Base-by-base conservation (phyloP, 106 monocot genomes). In the Acanthochlamys bracteata region DNA sequence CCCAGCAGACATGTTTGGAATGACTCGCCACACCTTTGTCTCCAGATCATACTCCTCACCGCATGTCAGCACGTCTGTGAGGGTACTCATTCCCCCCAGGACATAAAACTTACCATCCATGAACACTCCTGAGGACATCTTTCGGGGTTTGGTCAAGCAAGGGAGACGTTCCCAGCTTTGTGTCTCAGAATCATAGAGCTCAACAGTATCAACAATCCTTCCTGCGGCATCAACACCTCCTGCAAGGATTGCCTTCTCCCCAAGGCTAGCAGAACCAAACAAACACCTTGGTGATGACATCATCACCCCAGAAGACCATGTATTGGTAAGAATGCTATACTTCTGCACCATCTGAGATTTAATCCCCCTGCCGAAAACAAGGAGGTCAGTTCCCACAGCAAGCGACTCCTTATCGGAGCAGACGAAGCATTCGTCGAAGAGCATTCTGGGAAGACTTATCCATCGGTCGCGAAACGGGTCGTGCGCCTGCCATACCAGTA, bases 61-160 rank as follows among this genome's bases (percentile, higher is more conserved):
- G 16, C 86, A 89, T 14, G 83, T 81, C 20, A 93, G 69, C 11
- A 73, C 47, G 39, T 81, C 83, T 0, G 55, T 66, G 24, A 76
- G 71, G 47, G 70, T 80, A 14, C 63, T 45, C 63, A 76, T 81
- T 11, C 93, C 93, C 6, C 89, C 93, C 43, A 93, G 81, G 7
- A 93, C 81, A 69, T 86, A 89, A 40, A 93, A 89, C 60, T 93
- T 93, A 11, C 55, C 55, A 58, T 86, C 89, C 89, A 93, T 93
- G 57, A 93, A 93, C 7, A 84, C 85, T 25, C 89, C 89, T 0
- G 89, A 89, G 49, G 89, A 93, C 89, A 89, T 86, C 74, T 81
- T 80, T 56, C 93, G 72, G 14, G 85, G 78, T 24, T 16, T 70
- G 41, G 86, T 83, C 93, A 93, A 86, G 66, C 61, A 73, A 0